These are phyloP conservation scores for Puccinia sorghi DNA, from an alignment of 1,284 basidiomycete species.

Conservation along the genomic window DNA sequence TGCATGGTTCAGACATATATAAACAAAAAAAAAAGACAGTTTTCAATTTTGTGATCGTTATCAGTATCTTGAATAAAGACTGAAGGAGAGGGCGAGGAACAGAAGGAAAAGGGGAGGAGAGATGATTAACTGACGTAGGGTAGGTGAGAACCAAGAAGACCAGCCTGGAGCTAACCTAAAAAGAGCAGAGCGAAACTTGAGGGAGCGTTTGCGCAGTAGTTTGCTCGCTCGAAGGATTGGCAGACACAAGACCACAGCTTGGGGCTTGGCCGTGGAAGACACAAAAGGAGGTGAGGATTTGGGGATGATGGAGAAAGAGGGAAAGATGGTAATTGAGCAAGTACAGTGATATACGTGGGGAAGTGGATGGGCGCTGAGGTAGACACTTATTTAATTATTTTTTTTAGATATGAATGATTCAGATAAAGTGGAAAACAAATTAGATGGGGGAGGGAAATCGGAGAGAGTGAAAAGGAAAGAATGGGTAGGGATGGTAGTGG, in stretches of 20 bases:
- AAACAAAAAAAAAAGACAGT: too few species aligned
- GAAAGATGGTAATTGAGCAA: not conserved
- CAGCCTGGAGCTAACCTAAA: not conserved
- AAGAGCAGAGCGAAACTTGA: not conserved
- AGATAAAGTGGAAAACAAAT: too few species aligned
- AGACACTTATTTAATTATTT: not conserved
- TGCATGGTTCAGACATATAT: too few species aligned
- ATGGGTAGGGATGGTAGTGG: not conserved
- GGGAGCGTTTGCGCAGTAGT: not conserved
- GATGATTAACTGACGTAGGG: not conserved
- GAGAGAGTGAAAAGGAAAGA: not conserved
- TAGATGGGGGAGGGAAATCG: not conserved
- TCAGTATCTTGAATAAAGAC: too few species aligned
- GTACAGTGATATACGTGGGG: not conserved
- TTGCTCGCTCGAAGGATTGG: not conserved
- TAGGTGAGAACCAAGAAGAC: constrained; percentile 9
- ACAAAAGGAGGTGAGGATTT: not conserved
- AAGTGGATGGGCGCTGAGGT: not conserved
- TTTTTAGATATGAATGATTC: too few species aligned
- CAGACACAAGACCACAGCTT: not conserved
- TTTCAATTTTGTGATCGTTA: not conserved
- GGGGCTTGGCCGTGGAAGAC: not conserved
- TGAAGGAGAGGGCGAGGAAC: not conserved
- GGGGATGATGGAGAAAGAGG: not conserved
- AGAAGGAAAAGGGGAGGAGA: too few species aligned